Evolutionary conservation across 148 eudicot genomes (phyloP).

Genomic region (Suaeda aralocaspica): DNA sequence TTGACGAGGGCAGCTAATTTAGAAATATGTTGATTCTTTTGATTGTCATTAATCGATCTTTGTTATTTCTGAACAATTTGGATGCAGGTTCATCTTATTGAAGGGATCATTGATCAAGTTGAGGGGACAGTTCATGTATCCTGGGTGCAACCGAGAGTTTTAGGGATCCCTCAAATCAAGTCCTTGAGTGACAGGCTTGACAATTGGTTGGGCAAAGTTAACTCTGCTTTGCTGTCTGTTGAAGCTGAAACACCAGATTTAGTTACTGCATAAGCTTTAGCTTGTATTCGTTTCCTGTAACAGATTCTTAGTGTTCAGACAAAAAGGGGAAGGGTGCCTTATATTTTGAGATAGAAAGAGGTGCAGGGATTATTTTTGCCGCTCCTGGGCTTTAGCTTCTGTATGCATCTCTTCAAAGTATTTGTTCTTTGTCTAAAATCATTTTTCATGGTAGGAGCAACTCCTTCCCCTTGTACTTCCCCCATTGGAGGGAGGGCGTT

Average conservation of each 20-base stretch:
- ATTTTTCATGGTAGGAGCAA: conserved; percentile 14
- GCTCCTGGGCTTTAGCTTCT: conserved; percentile 9
- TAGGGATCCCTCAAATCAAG: conserved; percentile 71
- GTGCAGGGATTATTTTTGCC: neutral
- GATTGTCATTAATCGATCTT: neutral
- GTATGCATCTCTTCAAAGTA: conserved; percentile 14
- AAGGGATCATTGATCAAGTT: conserved; percentile 93
- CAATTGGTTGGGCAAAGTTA: conserved; percentile 80
- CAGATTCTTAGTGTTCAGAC: conserved; percentile 21
- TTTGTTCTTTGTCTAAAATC: conserved; percentile 12
- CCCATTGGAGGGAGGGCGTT: neutral
- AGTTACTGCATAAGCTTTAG: conserved; percentile 44
- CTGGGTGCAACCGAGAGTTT: conserved; percentile 96
- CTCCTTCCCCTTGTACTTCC: conserved; percentile 8
- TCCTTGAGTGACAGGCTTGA: conserved; percentile 75
- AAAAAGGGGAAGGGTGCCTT: conserved; percentile 12
- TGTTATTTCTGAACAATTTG: neutral
- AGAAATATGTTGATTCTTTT: too few species aligned
- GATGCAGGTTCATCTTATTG: conserved; percentile 91
- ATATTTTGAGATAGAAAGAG: conserved; percentile 16
- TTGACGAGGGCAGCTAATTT: too few species aligned
- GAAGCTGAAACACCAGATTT: conserved; percentile 96
- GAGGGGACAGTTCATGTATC: conserved; percentile 86
- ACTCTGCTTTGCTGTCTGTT: conserved; percentile 74
- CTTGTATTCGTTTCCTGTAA: conserved; percentile 17